Percentiles rank a stretch among this genome's conserved stretches.
phyloP scores from a whole-genome alignment of 345 rosid genomes.

The Abelmoschus esculentus region DNA sequence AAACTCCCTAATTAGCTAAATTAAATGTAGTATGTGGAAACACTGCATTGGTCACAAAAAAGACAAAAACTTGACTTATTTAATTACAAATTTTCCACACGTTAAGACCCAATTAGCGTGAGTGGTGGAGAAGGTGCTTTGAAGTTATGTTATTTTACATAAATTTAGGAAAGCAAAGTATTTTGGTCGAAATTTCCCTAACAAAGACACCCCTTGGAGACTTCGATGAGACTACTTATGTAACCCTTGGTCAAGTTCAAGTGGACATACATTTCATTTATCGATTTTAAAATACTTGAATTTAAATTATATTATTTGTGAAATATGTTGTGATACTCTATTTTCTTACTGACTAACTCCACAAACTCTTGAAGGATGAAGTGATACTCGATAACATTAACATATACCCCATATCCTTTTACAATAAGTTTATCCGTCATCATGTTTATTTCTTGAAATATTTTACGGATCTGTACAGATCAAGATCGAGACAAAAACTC shows the following conservation, averaged over 20 bases:
- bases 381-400: too few species aligned
- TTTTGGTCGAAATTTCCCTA: slow-evolving; percentile 1
- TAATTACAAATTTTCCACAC: not conserved
- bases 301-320: too few species aligned
- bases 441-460: too few species aligned
- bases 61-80: not conserved
- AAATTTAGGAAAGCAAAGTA: not conserved
- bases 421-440: too few species aligned
- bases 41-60: not conserved
- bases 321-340: too few species aligned
- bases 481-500: too few species aligned
- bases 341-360: too few species aligned
- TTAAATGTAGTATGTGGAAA: not conserved
- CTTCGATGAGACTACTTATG: too few species aligned
- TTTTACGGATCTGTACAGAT: too few species aligned
- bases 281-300: too few species aligned
- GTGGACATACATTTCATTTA: not conserved
- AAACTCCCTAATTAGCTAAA: not conserved
- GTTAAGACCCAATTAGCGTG: not conserved
- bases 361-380: too few species aligned
- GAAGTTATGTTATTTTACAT: not conserved
- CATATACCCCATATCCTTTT: too few species aligned
- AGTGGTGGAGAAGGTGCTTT: not conserved
- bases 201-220: not conserved
- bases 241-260: not conserved